Percentiles rank a stretch among this genome's conserved stretches.
Conservation (phyloP, 805 yeast species). For the Starmera caribaea region DNA sequence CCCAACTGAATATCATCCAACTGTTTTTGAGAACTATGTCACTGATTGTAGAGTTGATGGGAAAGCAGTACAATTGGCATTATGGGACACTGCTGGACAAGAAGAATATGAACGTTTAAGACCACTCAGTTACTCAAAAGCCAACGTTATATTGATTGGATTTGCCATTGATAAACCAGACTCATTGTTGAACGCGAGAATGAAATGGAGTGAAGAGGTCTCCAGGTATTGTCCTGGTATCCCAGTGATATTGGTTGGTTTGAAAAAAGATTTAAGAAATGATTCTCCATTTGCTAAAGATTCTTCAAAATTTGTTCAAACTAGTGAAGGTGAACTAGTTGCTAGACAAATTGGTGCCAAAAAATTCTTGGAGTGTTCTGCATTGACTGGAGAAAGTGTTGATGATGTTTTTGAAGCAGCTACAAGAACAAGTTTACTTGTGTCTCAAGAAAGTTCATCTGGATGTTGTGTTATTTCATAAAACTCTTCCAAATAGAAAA, state of each 20-base stretch:
- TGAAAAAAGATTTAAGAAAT: constrained; percentile 71
- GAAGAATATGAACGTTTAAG: constrained; percentile 89
- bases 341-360: constrained; percentile 79
- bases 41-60: constrained; percentile 94
- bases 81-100: constrained; percentile 97
- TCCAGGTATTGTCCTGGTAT: constrained; percentile 69
- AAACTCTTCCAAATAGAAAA: background rate
- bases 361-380: constrained; percentile 77
- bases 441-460: constrained; percentile 34
- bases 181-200: constrained; percentile 69
- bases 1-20: constrained; percentile 88
- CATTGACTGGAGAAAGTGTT: constrained; percentile 90
- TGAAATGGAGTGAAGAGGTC: constrained; percentile 86
- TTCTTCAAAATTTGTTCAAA: constrained; percentile 39
- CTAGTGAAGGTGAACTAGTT: constrained; percentile 49
- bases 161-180: constrained; percentile 82
- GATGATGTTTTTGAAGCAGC: constrained; percentile 92
- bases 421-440: constrained; percentile 68
- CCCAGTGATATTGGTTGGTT: constrained; percentile 71
- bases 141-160: constrained; percentile 78
- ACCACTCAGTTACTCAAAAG: constrained; percentile 80
- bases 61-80: constrained; percentile 74
- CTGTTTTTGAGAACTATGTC: constrained; percentile 90
- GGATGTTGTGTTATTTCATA: constrained; percentile 25
- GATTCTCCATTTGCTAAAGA: constrained; percentile 24